Conservation (phyloP, 2,329 filamentous ascomycete species). For the Aspergillus sp. region DNA sequence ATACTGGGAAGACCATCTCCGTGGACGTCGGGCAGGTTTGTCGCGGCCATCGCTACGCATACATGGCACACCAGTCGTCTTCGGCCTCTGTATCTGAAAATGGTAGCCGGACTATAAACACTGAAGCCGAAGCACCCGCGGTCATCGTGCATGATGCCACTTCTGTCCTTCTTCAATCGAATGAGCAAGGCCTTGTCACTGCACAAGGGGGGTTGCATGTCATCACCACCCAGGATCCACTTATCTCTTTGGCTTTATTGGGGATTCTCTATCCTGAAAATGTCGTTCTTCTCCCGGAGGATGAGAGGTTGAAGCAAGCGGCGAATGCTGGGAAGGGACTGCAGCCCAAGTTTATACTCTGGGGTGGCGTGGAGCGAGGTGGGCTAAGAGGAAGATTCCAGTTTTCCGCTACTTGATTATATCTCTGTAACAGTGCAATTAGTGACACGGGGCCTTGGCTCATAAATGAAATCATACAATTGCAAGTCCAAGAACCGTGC, state of each 20-base stretch:
- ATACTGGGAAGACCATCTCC: conserved; percentile 4
- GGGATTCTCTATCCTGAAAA: conserved; percentile 27
- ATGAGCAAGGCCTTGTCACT: conserved; percentile 7
- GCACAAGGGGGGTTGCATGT: conserved; percentile 20
- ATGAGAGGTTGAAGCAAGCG: conserved; percentile 4
- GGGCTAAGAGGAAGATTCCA: too few species aligned
- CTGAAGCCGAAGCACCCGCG: background rate
- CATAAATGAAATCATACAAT: too few species aligned
- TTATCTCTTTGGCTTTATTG: conserved; percentile 19
- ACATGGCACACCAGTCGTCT: background rate
- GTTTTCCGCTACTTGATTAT: too few species aligned
- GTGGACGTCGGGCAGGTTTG: conserved; percentile 24
- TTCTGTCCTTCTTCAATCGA: background rate
- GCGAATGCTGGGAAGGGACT: conserved; percentile 19
- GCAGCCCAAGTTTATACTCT: conserved; percentile 22
- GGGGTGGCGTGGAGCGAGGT: conserved; percentile 2
- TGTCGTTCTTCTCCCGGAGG: conserved; percentile 15
- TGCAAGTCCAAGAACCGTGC: too few species aligned
- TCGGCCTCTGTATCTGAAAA: background rate
- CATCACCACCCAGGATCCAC: conserved; percentile 10
- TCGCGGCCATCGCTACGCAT: conserved; percentile 24
- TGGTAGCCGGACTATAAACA: background rate
- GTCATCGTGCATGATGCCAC: background rate
- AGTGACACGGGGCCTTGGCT: too few species aligned
- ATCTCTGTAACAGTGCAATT: too few species aligned